Conservation (phyloP, 345 rosid species). For the Zanthoxylum bungeanum region DNA sequence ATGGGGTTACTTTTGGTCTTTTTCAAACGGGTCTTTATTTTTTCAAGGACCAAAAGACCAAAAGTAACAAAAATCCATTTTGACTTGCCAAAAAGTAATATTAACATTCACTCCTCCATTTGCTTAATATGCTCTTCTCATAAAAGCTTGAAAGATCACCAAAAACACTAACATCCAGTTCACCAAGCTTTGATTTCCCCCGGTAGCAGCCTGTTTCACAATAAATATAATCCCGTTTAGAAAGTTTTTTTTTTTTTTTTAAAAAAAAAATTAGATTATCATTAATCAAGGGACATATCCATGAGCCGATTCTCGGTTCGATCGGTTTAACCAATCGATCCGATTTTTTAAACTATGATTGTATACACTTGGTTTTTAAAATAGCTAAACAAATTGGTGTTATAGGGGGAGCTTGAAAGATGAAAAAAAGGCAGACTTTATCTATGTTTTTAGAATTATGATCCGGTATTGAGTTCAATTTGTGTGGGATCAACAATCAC, state of each 20-base stretch:
- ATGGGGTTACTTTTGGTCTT: constrained; percentile 17
- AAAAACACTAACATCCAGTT: constrained; percentile 62
- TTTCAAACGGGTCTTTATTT: too few species aligned
- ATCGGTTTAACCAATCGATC: too few species aligned
- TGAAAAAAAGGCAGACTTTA: neutral
- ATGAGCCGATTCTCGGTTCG: too few species aligned
- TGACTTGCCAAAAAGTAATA: constrained; percentile 30
- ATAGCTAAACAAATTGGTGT: neutral
- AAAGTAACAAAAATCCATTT: constrained; percentile 8
- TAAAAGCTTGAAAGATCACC: constrained; percentile 58
- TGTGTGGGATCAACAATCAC: too few species aligned
- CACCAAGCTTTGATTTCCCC: constrained; percentile 55
- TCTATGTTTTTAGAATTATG: constrained; percentile 36
- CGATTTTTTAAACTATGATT: too few species aligned
- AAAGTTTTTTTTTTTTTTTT: too few species aligned
- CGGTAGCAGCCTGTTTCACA: constrained; percentile 60
- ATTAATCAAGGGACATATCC: too few species aligned
- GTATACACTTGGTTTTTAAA: neutral
- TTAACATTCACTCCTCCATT: constrained; percentile 33
- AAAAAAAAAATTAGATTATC: constrained; percentile 4
- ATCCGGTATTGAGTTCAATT: too few species aligned
- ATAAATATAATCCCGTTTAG: constrained; percentile 25
- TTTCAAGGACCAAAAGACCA: too few species aligned
- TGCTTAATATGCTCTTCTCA: constrained; percentile 56
- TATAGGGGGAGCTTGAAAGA: neutral